Base-by-base conservation (phyloP, 192 early-diverging fungal genomes). In the Glomus cerebriforme region DNA sequence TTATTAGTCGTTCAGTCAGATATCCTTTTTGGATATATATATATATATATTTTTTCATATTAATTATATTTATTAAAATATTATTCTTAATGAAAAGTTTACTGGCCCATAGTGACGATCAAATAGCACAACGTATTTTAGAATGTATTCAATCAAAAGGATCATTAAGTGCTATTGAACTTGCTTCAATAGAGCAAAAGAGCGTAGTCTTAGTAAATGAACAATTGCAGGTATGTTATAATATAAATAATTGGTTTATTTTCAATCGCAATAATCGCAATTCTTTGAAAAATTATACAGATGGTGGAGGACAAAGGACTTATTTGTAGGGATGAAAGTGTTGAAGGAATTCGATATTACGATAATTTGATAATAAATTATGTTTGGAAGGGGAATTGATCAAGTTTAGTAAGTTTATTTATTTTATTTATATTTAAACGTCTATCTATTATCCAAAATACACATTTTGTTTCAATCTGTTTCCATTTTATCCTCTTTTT, bases 271-370 rank as follows among this genome's bases (percentile, higher is more conserved):
- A 67, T 79, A 27, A 49, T 59, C 29, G 47, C 10, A 17, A 67
- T 79, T 65, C 65, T 69, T 75, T 83, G 45, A 58, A 29, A 15
- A 5, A 12, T 49, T 63, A 54, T 49, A 69, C 58, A 89, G 86
- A 89, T 95, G 82, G 90, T 93, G 17, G 97, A 97, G 85, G 87
- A 83, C 13, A 86, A 87, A 39, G 95, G 94, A 0, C 81, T 89
- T 32, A 81, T 97, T n/a, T 97, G 96, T 81, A 86, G 95, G 66
- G 97, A 98, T 79, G 95, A 97, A 76, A 92, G 89, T 7, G 88
- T 95, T 0, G 92, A 94, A 76, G 97, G 96, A 7, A 77, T 97
- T 39, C 84, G 89, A 39, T 98, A 94, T 82, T 96, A 92, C 80
- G 89, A 90, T 29, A 98, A 98, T 82, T 31, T 91, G 29, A 79